Base-by-base conservation (phyloP, 1,284 basidiomycete species). In the Leccinum pachyderme region DNA sequence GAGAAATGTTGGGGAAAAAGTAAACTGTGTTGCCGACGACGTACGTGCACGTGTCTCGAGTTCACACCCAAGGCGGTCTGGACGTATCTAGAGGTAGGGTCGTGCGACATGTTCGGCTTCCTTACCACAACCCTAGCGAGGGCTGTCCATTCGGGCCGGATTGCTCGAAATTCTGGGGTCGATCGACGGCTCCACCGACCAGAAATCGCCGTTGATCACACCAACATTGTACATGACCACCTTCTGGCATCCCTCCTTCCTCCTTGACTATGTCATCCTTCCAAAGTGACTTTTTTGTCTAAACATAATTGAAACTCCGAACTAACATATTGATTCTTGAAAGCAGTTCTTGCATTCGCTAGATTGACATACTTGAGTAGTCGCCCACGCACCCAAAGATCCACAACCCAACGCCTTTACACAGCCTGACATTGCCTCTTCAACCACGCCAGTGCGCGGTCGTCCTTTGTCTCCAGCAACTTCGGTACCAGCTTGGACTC, bases 391-490 rank as follows among this genome's bases (percentile, higher is more conserved):
- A 13, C 2, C 27, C 32, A 37, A 15, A 5, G 15, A 35, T 35
- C n/a, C n/a, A 35, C n/a, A n/a, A 37, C 9, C n/a, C 31, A 29
- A 37, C 9, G 22, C 43, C 18, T 22, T 58, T 33, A 67, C 9
- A 69, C 18, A 13, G 47, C 50, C 39, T 13, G 52, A 56, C 81
- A 85, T 70, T 93, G 86, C 62, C 78, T 81, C 73, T 86, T 77
- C 59, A 98, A 74, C 94, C 95, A 98, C 52, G 74, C 76, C 59
- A 90, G 63, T 2, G 94, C 94, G 52, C 86, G 77, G 52, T 71
- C 66, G 65, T 98, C 94, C 61, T 82, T 77, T 57, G 72, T 63
- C 61, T 79, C 66, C 41, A 98, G 73, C 59, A 91, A 67, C 18
- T 39, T 39, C 7, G 93, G 92, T 4, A 78, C 79, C 3, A 98